Evolutionary conservation across 208 protist genomes (phyloP), one percentile per base, ranked within the genome.

Genomic region (Trypanosoma avium): DNA sequence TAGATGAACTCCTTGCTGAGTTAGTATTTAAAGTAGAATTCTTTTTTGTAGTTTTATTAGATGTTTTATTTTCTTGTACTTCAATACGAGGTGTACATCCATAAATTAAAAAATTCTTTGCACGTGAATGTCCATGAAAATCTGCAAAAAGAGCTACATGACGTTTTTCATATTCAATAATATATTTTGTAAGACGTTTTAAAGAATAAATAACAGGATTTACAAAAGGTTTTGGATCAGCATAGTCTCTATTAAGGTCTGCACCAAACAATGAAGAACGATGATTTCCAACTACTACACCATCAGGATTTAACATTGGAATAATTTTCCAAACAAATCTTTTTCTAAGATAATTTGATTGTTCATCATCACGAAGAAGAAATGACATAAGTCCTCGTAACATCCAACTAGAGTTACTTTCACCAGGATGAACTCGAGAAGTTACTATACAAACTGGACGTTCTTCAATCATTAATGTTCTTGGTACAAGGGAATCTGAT

Each of bases 281-380:
- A 73, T 99, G 96, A 76, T 99, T 99, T 56, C 98, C 98, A 65
- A 97, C 81, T 36, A 99, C 90, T 19, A 99, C 98, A 29, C 98
- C 98, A 68, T 99, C 98, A 8, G 94, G 88, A 76, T 99, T 99
- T 10, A 99, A 75, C 97, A 99, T 99, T 2, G 98, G 98, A 13
- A 99, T 79, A 35, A 99, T 84, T 72, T 99, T 98, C 70, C 91
- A 94, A 19, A 97, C 89, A 53, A 93, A 90, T n/a, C 40, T 63
- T 15, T 83, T 78, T 26, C 90, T 77, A 24, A 97, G 68, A 10
- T 47, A 21, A 21, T 66, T 38, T 2, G 50, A 29, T 32, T 61
- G 21, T 33, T 43, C 60, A 5, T 63, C 54, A 46, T 64, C 54
- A 36, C 49, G 48, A 0, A 85, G 55, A n/a, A 98, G 74, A 22